These are phyloP conservation scores for Alternaria incomplexa DNA, from an alignment of 2,329 filamentous ascomycete genomes.

Conservation along the genomic window DNA sequence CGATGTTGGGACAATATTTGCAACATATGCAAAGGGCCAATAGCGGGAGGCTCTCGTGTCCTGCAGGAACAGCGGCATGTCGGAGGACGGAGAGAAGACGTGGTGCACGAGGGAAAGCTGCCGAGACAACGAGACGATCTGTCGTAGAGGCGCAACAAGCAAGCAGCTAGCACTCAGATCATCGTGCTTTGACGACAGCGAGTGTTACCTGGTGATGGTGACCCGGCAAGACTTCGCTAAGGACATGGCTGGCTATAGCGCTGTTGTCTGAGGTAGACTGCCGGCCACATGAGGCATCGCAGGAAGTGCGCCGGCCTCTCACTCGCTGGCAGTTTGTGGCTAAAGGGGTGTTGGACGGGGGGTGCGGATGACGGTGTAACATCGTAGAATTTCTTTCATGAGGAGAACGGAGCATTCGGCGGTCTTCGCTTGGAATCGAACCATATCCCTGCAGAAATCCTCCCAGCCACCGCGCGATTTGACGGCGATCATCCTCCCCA, in stretches of 20 bases:
- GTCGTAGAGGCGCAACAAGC: conserved; percentile 14
- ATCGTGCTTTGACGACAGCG: conserved; percentile 17
- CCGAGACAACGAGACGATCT: conserved; percentile 13
- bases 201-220: conserved; percentile 23
- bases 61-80: conserved; percentile 33
- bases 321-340: conserved; percentile 26
- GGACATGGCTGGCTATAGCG: conserved; percentile 36
- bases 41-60: conserved; percentile 28
- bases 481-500: conserved; percentile 38
- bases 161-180: conserved; percentile 32
- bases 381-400: conserved; percentile 42
- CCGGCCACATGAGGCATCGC: conserved; percentile 21
- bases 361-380: conserved; percentile 36
- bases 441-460: conserved; percentile 28
- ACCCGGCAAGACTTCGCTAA: conserved; percentile 30
- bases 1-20: conserved; percentile 32
- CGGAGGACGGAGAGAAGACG: conserved; percentile 9
- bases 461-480: conserved; percentile 39
- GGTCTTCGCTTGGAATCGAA: conserved; percentile 17
- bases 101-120: conserved; percentile 14
- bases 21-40: conserved; percentile 24
- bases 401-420: conserved; percentile 25
- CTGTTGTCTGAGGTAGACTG: conserved; percentile 26
- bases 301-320: conserved; percentile 6
- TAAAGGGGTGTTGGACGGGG: conserved; percentile 33